Conservation (phyloP, 2,329 filamentous ascomycete species). For the Paracorniculantispora psalliotae region DNA sequence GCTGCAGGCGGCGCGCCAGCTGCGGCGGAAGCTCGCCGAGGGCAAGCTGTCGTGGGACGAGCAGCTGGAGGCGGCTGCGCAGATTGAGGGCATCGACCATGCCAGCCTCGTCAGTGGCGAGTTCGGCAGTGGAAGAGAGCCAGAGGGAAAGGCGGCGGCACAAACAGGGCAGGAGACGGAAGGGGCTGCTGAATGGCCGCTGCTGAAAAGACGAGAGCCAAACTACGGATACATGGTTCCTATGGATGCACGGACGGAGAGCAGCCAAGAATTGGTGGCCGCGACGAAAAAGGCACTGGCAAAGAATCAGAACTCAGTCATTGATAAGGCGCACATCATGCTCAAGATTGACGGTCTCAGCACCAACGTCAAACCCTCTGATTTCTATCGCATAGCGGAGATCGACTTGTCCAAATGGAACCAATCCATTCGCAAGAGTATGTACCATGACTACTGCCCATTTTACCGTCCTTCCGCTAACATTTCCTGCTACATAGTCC, state of each 20-base stretch:
- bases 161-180: too few relatives aligned
- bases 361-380: constrained; percentile 56
- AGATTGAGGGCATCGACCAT: not conserved
- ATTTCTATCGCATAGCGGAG: constrained; percentile 65
- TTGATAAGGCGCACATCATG: constrained; percentile 23
- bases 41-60: not conserved
- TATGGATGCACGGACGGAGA: not conserved
- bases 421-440: constrained; percentile 55
- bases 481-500: constrained; percentile 35
- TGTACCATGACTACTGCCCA: constrained; percentile 11
- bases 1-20: not conserved
- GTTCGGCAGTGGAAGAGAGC: too few relatives aligned
- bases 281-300: not conserved
- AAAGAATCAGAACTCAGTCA: not conserved
- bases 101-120: too few relatives aligned
- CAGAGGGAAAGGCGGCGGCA: too few relatives aligned
- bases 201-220: constrained; percentile 2
- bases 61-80: not conserved
- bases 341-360: constrained; percentile 57
- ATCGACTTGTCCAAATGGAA: constrained; percentile 66
- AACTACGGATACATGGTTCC: not conserved
- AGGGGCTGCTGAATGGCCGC: constrained; percentile 5
- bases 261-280: not conserved
- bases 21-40: not conserved
- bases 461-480: not conserved